Percentiles rank a stretch among this genome's conserved stretches.
phyloP scores from a whole-genome alignment of 495 filamentous ascomycete species.

The Xanthoparmelia taractica region DNA sequence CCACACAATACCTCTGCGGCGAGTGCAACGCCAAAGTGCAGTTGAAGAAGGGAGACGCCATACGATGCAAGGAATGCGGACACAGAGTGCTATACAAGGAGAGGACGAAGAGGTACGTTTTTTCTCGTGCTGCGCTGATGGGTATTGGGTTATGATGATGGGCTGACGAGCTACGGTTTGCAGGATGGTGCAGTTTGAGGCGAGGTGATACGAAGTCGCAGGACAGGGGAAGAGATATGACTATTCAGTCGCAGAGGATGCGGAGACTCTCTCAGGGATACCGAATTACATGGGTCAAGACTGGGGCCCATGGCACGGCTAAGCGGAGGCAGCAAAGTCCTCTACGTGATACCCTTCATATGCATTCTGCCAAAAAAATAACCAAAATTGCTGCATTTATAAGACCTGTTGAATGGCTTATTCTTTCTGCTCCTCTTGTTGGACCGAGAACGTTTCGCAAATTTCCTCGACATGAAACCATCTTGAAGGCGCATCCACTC shows the following conservation, averaged over 20 bases:
- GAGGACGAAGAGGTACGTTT: constrained; percentile 82
- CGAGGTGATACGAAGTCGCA: constrained; percentile 46
- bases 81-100: constrained; percentile 97
- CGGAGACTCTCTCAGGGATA: no score
- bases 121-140: neutral
- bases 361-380: neutral
- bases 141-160: neutral
- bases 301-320: neutral
- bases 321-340: neutral
- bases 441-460: neutral
- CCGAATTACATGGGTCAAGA: no score
- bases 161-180: neutral
- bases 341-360: neutral
- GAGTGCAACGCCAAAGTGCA: constrained; percentile 80
- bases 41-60: constrained; percentile 75
- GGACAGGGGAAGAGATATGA: neutral
- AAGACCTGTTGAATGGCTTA: neutral
- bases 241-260: no score
- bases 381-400: neutral
- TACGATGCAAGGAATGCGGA: constrained; percentile 93
- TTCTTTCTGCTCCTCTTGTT: neutral
- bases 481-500: no score
- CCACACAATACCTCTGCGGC: constrained; percentile 71
- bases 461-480: no score
- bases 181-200: constrained; percentile 97